Percentiles rank a stretch among this genome's conserved stretches.
phyloP scores from a whole-genome alignment of 768 basidiomycete genomes.

The Trametes sanguinea region DNA sequence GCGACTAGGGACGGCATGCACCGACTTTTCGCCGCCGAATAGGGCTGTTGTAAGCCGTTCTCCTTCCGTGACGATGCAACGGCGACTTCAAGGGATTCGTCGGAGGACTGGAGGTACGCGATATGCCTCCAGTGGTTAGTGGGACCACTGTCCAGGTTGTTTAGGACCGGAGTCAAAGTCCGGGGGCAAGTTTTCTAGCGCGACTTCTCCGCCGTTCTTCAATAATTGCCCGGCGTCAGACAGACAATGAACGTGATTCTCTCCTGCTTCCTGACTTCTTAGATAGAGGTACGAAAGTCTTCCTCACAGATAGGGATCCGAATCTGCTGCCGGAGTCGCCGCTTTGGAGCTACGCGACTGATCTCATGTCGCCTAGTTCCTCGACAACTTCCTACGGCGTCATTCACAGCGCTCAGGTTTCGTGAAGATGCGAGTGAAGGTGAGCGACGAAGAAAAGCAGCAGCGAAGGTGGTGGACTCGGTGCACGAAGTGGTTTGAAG shows the following conservation, averaged over 20 bases:
- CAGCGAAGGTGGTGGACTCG: no score
- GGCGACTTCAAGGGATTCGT: background rate
- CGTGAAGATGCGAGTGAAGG: no score
- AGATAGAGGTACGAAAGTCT: background rate
- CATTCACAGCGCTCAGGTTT: no score
- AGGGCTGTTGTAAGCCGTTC: background rate
- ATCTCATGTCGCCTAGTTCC: no score
- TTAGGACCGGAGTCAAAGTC: background rate
- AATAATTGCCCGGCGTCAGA: background rate
- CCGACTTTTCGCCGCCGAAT: slow-evolving; percentile 14
- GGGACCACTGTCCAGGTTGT: background rate
- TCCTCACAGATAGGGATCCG: background rate
- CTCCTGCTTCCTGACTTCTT: background rate
- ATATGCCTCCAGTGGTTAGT: background rate
- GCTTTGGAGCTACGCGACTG: no score
- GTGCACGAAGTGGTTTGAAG: no score
- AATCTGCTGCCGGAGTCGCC: background rate
- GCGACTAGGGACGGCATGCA: slow-evolving; percentile 7
- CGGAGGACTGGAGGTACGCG: background rate
- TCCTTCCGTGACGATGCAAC: no score
- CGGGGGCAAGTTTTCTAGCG: background rate
- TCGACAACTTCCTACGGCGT: no score
- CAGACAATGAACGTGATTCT: background rate
- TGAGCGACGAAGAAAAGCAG: no score
- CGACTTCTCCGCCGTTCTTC: background rate